Conservation (phyloP, 2,329 filamentous ascomycete genomes). For the Fusarium metavorans region DNA sequence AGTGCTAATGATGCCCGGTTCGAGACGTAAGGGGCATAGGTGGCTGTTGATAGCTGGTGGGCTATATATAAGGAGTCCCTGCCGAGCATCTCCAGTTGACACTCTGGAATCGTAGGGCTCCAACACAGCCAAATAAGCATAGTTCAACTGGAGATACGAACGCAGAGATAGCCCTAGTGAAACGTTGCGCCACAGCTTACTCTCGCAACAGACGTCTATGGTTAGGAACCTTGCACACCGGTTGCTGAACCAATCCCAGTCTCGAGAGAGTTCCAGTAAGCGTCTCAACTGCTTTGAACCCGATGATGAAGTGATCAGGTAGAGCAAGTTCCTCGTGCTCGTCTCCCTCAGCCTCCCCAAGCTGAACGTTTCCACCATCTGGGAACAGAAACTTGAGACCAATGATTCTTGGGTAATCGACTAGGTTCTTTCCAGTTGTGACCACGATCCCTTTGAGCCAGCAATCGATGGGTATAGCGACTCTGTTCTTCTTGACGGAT, state of each 20-base stretch:
- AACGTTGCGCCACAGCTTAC: accelerated
- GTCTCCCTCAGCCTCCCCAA: neutral
- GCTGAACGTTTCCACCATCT: neutral
- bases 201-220: neutral
- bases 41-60: neutral
- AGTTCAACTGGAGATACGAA: neutral
- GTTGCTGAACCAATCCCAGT: neutral
- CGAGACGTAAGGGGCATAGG: neutral
- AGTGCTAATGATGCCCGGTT: neutral
- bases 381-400: neutral
- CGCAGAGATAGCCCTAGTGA: neutral
- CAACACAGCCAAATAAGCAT: neutral
- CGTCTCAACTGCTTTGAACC: neutral
- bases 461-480: neutral
- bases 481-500: neutral
- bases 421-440: neutral
- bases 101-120: neutral
- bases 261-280: neutral
- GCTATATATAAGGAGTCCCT: neutral
- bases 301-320: neutral
- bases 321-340: neutral
- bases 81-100: neutral
- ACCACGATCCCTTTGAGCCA: neutral
- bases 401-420: neutral
- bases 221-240: neutral